Conservation (phyloP, 805 yeast species). For the Monosporozyma yasuniensis region DNA sequence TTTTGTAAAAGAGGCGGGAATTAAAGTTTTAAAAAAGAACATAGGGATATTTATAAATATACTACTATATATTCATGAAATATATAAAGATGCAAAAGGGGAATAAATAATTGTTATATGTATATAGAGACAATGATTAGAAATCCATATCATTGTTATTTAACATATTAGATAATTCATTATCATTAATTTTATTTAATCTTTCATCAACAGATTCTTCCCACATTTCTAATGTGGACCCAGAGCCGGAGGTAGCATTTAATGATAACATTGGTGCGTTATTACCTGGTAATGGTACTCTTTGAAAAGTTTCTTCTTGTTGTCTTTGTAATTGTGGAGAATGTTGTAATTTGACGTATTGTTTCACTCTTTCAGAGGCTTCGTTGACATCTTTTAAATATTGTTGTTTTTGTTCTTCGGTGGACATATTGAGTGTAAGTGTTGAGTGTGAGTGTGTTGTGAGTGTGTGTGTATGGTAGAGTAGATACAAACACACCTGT, state of each 20-base stretch:
- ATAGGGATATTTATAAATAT: too few species aligned
- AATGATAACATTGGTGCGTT: conserved; percentile 31
- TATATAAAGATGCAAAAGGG: neutral
- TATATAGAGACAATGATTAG: neutral
- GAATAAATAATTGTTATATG: neutral
- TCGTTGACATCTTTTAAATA: conserved; percentile 9
- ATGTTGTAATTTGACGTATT: conserved; percentile 9
- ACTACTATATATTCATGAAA: too few species aligned
- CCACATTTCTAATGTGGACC: conserved; percentile 35
- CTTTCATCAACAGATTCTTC: conserved; percentile 31
- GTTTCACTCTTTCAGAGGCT: conserved; percentile 9
- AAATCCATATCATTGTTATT: neutral
- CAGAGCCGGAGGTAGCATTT: conserved; percentile 26
- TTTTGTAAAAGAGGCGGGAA: too few species aligned
- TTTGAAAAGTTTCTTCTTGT: conserved; percentile 17
- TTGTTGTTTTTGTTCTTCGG: conserved; percentile 8
- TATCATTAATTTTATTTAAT: conserved; percentile 28
- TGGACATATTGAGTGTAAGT: conserved; percentile 1
- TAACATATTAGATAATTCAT: neutral
- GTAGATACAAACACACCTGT: too few species aligned
- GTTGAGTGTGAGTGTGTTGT: conserved; percentile 1
- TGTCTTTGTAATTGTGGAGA: conserved; percentile 4
- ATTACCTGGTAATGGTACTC: conserved; percentile 31
- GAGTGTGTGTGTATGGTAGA: too few species aligned
- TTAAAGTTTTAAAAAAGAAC: too few species aligned